Evolutionary conservation across 73 alveolate genomes (phyloP).

Genomic region (Symbiodinium pilosum): DNA sequence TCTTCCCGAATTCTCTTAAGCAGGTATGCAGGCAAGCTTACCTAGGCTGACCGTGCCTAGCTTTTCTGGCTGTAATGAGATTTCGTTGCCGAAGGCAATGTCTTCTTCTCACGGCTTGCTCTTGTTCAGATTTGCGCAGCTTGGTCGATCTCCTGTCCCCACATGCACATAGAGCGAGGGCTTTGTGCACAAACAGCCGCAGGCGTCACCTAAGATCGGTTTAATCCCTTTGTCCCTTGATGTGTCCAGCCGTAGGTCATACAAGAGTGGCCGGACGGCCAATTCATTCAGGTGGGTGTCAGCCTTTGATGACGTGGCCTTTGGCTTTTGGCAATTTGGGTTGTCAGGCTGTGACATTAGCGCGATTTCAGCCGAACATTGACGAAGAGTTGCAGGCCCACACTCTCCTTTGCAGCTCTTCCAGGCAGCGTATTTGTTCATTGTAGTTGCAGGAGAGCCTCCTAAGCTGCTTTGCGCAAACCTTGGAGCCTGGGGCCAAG

Average conservation of each 20-base stretch:
- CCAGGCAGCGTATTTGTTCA: not conserved
- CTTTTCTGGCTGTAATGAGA: not conserved
- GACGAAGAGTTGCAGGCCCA: constrained; percentile 45
- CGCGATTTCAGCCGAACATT: constrained; percentile 41
- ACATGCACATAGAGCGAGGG: not conserved
- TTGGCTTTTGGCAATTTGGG: too few species aligned
- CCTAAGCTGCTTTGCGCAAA: not conserved
- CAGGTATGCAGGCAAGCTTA: too few species aligned
- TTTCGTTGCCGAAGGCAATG: not conserved
- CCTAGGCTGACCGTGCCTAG: not conserved
- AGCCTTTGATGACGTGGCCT: not conserved
- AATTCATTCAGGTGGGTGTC: constrained; percentile 5
- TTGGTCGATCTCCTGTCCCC: not conserved
- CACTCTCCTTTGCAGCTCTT: too few species aligned
- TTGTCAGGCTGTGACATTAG: not conserved
- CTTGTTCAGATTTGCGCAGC: not conserved
- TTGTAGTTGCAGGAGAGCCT: not conserved
- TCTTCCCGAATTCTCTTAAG: not conserved
- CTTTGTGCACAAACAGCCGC: not conserved
- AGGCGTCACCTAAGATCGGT: not conserved
- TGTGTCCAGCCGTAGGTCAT: constrained; percentile 18
- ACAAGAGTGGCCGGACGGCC: constrained; percentile 29
- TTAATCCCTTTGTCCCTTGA: not conserved
- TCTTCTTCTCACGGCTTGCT: not conserved
- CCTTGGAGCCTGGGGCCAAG: not conserved